Base-by-base conservation (phyloP, 1,139 yeast genomes). In the Candida tetrigidarum region DNA sequence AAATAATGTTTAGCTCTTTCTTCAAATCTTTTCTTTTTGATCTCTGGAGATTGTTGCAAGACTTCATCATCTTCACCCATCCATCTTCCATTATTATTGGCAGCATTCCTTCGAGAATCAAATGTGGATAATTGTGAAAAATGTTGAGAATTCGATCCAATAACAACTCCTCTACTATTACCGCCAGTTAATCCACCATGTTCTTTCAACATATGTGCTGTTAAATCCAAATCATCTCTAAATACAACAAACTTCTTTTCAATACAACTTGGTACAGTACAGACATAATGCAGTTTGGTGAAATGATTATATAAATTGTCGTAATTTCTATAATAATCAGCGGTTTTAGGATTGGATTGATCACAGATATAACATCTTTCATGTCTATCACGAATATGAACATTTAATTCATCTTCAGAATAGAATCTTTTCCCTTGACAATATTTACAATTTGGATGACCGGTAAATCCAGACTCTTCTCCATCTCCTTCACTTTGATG, bases 331-430 rank as follows among this genome's bases (percentile, higher is more conserved):
- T 86, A 95, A 64, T 89, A 91, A 56, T 84, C 90, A 0, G 96
- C 95, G 4, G 76, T 71, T 16, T 80, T 68, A 1, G 87, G 80
- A 52, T 76, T 74, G 12, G 82, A 72, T 58, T 81, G 84, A 55
- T 91, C 96, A 69, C 99, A 93, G 32, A 95, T 83, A 56, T 85
- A 88, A 63, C 99, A 93, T 54, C 85, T 81, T 62, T 92, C 97
- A 63, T 93, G 99, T 44, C 72, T 71, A 50, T 89, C 89, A 55
- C 97, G 75, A 66, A 93, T 78, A 63, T 93, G 99, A 33, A 84
- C 66, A 56, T 81, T 83, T 55, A 91, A 73, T 61, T 92, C 98
- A 60, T 93, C 97, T 44, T 84, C 91, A 0, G 97, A 90, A 61
- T 93, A 93, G 61, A 89, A 92, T 47, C 96, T 67, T 53, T 72